Conservation (phyloP, 2,329 filamentous ascomycete genomes). For the Fusarium sp. region DNA sequence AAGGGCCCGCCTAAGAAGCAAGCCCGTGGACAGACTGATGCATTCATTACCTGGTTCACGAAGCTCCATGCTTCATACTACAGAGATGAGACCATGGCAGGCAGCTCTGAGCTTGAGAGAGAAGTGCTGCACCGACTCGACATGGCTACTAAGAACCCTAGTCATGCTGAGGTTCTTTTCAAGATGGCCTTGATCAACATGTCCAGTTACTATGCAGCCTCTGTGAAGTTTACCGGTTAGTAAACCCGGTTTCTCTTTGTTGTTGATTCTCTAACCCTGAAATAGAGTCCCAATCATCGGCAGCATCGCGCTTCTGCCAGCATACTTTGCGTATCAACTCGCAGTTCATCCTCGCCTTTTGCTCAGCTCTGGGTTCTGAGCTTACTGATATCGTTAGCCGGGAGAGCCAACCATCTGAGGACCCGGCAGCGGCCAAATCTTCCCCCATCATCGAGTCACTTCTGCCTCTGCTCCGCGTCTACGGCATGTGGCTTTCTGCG, state of each 20-base stretch:
- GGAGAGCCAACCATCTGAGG: constrained; percentile 36
- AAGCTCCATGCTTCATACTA: constrained; percentile 87
- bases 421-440: constrained; percentile 44
- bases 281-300: constrained; percentile 57
- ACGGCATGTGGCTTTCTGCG: constrained; percentile 62
- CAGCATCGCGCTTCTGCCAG: constrained; percentile 60
- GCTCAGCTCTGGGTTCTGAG: constrained; percentile 75
- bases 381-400: constrained; percentile 61
- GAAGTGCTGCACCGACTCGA: constrained; percentile 84
- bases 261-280: constrained; percentile 20
- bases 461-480: constrained; percentile 63
- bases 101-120: constrained; percentile 82
- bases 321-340: constrained; percentile 82
- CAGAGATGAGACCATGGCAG: constrained; percentile 76
- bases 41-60: constrained; percentile 82
- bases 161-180: constrained; percentile 70
- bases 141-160: constrained; percentile 74
- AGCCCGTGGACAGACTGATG: constrained; percentile 58
- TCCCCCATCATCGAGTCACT: constrained; percentile 53
- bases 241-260: constrained; percentile 7
- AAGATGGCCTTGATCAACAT: constrained; percentile 90
- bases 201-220: constrained; percentile 78
- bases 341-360: constrained; percentile 76
- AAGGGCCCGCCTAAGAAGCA: constrained; percentile 45
- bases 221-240: constrained; percentile 48